Base-by-base conservation (phyloP, 148 eudicot genomes). In the Spergularia marina region DNA sequence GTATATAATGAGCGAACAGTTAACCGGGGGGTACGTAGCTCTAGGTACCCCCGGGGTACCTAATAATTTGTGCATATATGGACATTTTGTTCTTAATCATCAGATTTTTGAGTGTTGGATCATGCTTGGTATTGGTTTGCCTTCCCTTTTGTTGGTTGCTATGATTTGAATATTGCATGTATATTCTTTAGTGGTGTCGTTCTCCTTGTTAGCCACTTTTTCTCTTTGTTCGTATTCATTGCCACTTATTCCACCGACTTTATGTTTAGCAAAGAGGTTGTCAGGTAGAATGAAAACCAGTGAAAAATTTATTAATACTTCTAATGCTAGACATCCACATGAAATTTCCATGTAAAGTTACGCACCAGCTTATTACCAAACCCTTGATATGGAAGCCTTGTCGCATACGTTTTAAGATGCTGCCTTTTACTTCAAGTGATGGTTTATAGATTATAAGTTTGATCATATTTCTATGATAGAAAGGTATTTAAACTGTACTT, bases 321-420 rank as follows among this genome's bases (percentile, higher is more conserved):
- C 69, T 65, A 17, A 41, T 5, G n/a, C 12, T 52, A 65, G 69
- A 65, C 69, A 65, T 65, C 69, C 23, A 12, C 52, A 8, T 65
- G 69, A 52, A 18, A 65, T 65, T 65, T 65, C 13, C 23, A 17
- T 65, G 69, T 65, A 65, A 41, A 65, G 15, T 65, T 20, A 2
- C 69, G 11, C 18, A 9, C 53, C 23, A n/a, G 14, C 30, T 16
- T 44, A 15, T 16, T 41, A 66, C 53, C 44, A 44, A 30, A 41
- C 23, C 34, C 18, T 6, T 18, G 12, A 12, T 21, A 52, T 49
- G 57, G 21, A 68, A 30, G 25, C 57, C 39, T 17, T 68, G 34
- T 68, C 39, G n/a, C 39, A 21, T 68, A 18, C 21, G 18, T 40
- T 51, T 14, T 53, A 61, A 58, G 17, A 52, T 20, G 70, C 25